Base-by-base conservation (phyloP, 2,329 filamentous ascomycete genomes). In the Aaosphaeria pasadenensis region DNA sequence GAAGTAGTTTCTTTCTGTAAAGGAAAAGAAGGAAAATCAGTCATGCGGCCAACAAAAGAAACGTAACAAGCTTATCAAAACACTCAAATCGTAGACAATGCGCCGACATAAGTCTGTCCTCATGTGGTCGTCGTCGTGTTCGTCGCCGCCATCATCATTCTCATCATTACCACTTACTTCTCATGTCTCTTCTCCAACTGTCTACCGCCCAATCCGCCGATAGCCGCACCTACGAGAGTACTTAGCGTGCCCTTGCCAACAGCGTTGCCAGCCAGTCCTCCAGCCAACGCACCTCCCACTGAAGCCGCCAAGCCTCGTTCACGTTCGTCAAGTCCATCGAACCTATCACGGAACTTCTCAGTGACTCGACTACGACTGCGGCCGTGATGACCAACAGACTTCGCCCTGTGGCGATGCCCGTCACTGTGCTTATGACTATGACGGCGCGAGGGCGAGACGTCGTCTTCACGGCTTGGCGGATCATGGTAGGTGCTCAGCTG, bases 231-330 rank as follows among this genome's bases (percentile, higher is more conserved):
- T 68, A 63, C 63, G 44, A 70, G 49, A 46, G 66, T 65, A 39
- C 66, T 68, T 53, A 71, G 63, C 55, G 57, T 65, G 49, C 64
- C 62, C 44, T 64, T 60, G 40, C 65, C 64, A 43, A 67, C 45
- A 47, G 57, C 51, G 40, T 58, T 64, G 33, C 64, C 66, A 29
- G 64, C 63, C 45, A 71, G 47, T 43, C 66, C 67, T 49, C 67
- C 67, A 39, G 62, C 67, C 56, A 71, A 67, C 62, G 66, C 67
- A 67, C 67, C 67, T 61, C 59, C 66, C 57, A 66, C 57, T 47
- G 63, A 62, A 54, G 67, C 66, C 42, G 63, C 63, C 53, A 69
- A 50, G 48, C 58, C 58, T 50, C 58, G 62, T 30, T 67, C 65
- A 33, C 60, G 59, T 51, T 61, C 39, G 48, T 67, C 63, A 51